Evolutionary conservation across 768 basidiomycete genomes (phyloP), one percentile per base, ranked within the genome.

Genomic region (Gloeophyllum trabeum): DNA sequence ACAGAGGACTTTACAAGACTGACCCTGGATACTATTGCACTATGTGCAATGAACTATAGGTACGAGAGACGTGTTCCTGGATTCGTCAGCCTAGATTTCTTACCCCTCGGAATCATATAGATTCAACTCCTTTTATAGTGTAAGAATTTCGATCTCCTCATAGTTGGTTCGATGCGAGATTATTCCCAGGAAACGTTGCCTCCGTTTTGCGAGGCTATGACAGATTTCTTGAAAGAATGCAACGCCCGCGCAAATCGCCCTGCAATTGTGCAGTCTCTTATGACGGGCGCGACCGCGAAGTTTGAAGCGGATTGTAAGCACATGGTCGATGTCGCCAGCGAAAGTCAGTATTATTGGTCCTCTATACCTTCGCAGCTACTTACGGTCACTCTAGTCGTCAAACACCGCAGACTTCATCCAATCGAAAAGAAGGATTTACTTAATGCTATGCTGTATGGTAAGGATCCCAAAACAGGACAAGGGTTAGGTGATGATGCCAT

Each of bases 1-100:
- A 55, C 65, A 1, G 64, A 67, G 34, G 70, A 73, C 50, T 71
- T 67, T 45, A 73, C 71, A 26, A 60, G 66, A 13, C 58, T 71
- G 18, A 64, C 71, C 1, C 58, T 73, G 28, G 71, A 73, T 44
- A 67, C 70, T 3, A 60, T 72, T 42, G 62, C 67, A 1, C 57
- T 65, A 16, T 70, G 66, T 46, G 58, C 67, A 24, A 69, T 70
- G 65, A 60, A 54, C 2, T 57, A 67, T 43, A 53, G 63, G 60
- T 63, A 35, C 20, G 56, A 18, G 12, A 24, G 4, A 24, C 21
- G 7, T n/a, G n/a, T 7, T 13, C 36, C 14, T n/a, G 19, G 14
- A 19, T 37, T 36, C 32, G 23, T 40, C n/a, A 41, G 32, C 18
- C 28, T 20, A 22, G 16, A 42, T 37, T 42, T 28, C 19, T 35